Conservation (phyloP, 768 basidiomycete species). For the Suillus weaverae region DNA sequence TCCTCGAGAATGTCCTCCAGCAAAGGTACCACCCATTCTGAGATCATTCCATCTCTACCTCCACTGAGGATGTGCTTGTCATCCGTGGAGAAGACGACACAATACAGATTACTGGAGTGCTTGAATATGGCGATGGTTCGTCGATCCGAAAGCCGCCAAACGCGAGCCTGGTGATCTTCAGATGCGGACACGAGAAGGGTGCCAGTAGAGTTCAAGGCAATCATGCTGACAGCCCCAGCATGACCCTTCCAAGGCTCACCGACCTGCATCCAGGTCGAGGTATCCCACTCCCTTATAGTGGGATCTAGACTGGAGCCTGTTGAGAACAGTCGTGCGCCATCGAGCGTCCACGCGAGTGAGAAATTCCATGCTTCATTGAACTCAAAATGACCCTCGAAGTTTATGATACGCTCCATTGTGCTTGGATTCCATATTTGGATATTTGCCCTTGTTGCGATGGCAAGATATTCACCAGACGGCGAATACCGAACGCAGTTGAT, state of each 20-base stretch:
- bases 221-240: neutral
- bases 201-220: neutral
- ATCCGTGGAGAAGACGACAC: neutral
- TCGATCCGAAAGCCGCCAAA: neutral
- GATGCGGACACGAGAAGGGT: neutral
- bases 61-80: neutral
- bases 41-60: neutral
- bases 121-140: neutral
- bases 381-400: neutral
- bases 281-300: neutral
- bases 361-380: neutral
- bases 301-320: neutral
- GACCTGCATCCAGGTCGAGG: neutral
- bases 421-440: too few species aligned
- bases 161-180: neutral
- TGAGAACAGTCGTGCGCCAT: neutral
- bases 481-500: too few species aligned
- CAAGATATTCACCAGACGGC: too few species aligned
- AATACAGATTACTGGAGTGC: accelerated
- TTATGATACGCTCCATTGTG: too few species aligned
- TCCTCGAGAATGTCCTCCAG: neutral
- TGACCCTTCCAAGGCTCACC: neutral
- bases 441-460: too few species aligned
- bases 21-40: neutral
- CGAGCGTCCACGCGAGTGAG: neutral